Evolutionary conservation across 371 early-diverging fungal species (phyloP).

Genomic region (Rhizopus arrhizus): DNA sequence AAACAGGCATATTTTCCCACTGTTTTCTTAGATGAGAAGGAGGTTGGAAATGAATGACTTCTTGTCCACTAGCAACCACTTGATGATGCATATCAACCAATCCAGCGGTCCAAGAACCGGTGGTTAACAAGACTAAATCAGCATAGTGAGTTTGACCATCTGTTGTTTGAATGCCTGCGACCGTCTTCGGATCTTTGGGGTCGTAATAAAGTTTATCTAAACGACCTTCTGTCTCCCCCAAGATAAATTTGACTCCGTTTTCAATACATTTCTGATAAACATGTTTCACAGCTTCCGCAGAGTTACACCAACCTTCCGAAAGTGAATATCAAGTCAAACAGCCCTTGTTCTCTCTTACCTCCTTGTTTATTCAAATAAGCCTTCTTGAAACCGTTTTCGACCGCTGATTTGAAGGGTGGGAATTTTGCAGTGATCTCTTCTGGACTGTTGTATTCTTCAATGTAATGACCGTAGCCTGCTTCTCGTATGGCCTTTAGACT

Average conservation of each 20-base stretch:
- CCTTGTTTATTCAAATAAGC: slow-evolving; percentile 44
- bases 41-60: slow-evolving; percentile 54
- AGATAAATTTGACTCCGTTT: slow-evolving; percentile 43
- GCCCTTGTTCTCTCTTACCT: slow-evolving; percentile 19
- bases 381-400: slow-evolving; percentile 35
- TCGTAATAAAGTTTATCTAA: slow-evolving; percentile 22
- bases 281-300: slow-evolving; percentile 41
- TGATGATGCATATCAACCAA: slow-evolving; percentile 45
- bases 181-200: slow-evolving; percentile 18
- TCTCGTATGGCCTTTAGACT: slow-evolving; percentile 38
- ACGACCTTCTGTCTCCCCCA: slow-evolving; percentile 27
- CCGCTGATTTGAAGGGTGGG: slow-evolving; percentile 39
- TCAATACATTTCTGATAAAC: slow-evolving; percentile 36
- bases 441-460: slow-evolving; percentile 32
- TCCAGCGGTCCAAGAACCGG: slow-evolving; percentile 60
- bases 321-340: no score
- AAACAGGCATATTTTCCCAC: slow-evolving; percentile 49
- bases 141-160: slow-evolving; percentile 45
- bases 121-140: slow-evolving; percentile 52
- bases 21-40: slow-evolving; percentile 12
- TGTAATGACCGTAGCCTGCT: slow-evolving; percentile 38
- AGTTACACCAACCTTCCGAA: slow-evolving; percentile 45
- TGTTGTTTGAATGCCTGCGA: slow-evolving; percentile 47
- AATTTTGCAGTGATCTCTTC: slow-evolving; percentile 33
- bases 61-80: slow-evolving; percentile 53